Evolutionary conservation across 441 rosid genomes (phyloP).

Genomic region (Cnidoscolus chayamansa): DNA sequence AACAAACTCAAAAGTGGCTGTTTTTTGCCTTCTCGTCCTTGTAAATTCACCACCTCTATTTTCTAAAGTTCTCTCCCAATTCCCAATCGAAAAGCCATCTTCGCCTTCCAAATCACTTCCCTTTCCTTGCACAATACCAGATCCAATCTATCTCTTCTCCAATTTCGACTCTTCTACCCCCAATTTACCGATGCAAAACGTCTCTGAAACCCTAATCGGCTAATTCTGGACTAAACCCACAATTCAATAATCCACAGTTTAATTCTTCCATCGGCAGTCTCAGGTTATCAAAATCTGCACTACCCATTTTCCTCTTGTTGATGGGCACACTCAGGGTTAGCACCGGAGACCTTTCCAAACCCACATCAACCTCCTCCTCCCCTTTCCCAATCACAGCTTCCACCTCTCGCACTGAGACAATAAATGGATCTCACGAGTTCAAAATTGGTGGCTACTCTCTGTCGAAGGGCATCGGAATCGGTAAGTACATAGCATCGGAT

Average conservation of each 20-base stretch:
- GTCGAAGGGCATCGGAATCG: constrained; percentile 81
- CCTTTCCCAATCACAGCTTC: constrained; percentile 42
- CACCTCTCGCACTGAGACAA: constrained; percentile 69
- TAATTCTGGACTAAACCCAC: not conserved
- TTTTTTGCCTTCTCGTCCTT: not conserved
- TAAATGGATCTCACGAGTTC: constrained; percentile 88
- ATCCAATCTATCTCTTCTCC: not conserved
- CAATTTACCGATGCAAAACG: not conserved
- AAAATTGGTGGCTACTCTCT: constrained; percentile 79
- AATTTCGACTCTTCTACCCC: not conserved
- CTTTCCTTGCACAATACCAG: constrained; percentile 1
- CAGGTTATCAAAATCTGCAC: not conserved
- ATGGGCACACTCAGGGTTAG: constrained; percentile 58
- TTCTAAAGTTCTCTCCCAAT: not conserved
- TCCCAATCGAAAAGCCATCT: not conserved
- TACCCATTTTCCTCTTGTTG: constrained; percentile 25
- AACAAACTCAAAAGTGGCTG: not conserved
- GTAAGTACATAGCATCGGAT: constrained; percentile 83
- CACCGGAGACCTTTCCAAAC: constrained; percentile 37
- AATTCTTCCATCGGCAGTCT: not conserved
- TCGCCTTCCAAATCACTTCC: not conserved
- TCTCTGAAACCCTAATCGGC: constrained; percentile 16
- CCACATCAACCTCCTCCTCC: constrained; percentile 28
- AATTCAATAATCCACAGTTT: constrained; percentile 12
- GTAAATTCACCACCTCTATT: not conserved